Base-by-base conservation (phyloP, 805 yeast genomes). In the Tetrapisispora pingtungensis region DNA sequence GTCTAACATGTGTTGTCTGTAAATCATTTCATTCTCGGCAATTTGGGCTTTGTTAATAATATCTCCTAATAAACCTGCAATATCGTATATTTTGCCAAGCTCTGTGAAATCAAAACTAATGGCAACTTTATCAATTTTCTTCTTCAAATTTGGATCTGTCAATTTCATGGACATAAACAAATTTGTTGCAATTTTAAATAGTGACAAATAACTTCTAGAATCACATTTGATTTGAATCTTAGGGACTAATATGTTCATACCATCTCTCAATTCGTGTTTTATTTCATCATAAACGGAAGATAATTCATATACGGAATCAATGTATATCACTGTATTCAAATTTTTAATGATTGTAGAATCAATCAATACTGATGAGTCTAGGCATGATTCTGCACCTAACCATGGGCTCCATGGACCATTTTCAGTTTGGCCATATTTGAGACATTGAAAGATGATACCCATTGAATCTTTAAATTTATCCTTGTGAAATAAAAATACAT, bases 341-440 rank as follows among this genome's bases (percentile, higher is more conserved):
- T 80, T 73, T 28, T 81, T 75, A 22, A 87, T 71, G 33, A 89
- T 65, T 41, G 79, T 69, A 44, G 74, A 72, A 12, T 72, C 68
- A 10, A 65, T 56, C 47, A 77, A 62, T 1, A 71, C 54, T 0
- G 72, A 68, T 17, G 75, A 69, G 41, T 79, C 78, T 49, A 77
- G 73, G 49, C 84, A 77, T 19, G 80, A 68, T 54, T 86, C 95
- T 40, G 77, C 59, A 1, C 89, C 87, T 30, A 88, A 61, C 87
- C 95, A 89, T 0, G 96, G 94, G 2, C 96, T 96, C 97, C 96
- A 89, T 3, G 63, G 45, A 5, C 49, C 50, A 30, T 15, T 17
- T 7, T 49, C 46, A 6, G 55, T 61, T 2, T 84, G 74, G 1
- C 95, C 93, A 62, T 86, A 88, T 2, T 74, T 66, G 12, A 64